These are phyloP conservation scores for Penicillium decumbens DNA, from an alignment of 2,329 filamentous ascomycete genomes.

Conservation along the genomic window DNA sequence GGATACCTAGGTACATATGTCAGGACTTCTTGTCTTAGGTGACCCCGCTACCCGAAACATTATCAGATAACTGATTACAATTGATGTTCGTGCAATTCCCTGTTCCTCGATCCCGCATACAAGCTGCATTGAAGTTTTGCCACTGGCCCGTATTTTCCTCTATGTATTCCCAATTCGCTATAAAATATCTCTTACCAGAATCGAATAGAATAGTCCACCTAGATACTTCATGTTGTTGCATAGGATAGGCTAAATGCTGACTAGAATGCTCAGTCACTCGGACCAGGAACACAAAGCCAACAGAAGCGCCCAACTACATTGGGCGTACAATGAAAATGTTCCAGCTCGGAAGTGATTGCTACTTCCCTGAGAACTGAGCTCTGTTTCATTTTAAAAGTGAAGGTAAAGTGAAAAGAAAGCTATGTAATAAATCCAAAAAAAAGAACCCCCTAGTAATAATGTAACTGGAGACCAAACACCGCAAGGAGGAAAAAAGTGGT, in stretches of 20 bases:
- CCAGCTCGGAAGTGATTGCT: not conserved
- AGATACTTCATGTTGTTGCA: too few relatives aligned
- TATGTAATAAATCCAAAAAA: not conserved
- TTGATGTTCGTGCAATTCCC: not conserved
- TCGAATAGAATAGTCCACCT: not conserved
- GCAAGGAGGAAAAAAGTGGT: constrained; percentile 10
- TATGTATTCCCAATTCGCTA: not conserved
- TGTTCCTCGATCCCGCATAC: constrained; percentile 1
- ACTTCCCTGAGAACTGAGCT: not conserved
- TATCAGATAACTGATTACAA: not conserved
- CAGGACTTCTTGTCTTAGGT: not conserved
- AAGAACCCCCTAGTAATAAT: not conserved
- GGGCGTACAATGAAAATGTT: constrained; percentile 1
- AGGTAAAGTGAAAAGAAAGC: not conserved
- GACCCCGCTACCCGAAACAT: not conserved
- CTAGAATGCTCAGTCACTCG: not conserved
- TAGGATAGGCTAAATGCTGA: not conserved
- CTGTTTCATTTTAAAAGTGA: not conserved
- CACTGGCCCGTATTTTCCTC: not conserved
- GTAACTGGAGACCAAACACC: not conserved
- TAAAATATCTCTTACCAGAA: not conserved
- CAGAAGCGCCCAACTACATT: constrained; percentile 5
- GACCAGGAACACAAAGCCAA: not conserved
- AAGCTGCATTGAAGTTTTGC: constrained; percentile 1
- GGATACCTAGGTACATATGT: not conserved